These are phyloP conservation scores for Asterophora parasitica DNA, from an alignment of 768 basidiomycete genomes.

Conservation along the genomic window DNA sequence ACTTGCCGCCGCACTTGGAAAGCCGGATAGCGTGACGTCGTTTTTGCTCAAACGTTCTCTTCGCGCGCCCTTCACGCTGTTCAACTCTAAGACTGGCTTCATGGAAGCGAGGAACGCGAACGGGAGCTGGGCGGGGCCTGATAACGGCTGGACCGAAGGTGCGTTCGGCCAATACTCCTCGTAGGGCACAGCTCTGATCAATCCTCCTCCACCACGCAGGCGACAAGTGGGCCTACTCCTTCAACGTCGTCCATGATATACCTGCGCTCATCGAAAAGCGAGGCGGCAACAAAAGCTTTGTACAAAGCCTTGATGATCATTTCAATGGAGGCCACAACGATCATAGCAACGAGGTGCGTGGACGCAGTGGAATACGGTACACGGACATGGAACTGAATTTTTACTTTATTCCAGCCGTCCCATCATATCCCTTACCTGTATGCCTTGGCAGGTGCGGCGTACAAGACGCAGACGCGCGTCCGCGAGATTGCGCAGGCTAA, in stretches of 20 bases:
- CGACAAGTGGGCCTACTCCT: constrained; percentile 65
- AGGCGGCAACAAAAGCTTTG: constrained; percentile 64
- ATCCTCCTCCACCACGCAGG: constrained; percentile 20
- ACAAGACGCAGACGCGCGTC: constrained; percentile 66
- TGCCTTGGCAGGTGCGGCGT: constrained; percentile 64
- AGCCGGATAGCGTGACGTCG: constrained; percentile 37
- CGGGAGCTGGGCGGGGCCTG: constrained; percentile 69
- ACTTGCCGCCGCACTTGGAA: constrained; percentile 51
- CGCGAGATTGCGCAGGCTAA: constrained; percentile 58
- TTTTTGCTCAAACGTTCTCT: constrained; percentile 56
- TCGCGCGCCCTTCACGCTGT: constrained; percentile 56
- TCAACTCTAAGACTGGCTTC: constrained; percentile 66
- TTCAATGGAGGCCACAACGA: constrained; percentile 67
- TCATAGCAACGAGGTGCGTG: constrained; percentile 70
- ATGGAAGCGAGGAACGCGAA: constrained; percentile 75
- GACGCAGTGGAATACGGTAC: not conserved
- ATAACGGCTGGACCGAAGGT: constrained; percentile 82
- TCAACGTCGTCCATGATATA: constrained; percentile 72
- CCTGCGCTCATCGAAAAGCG: constrained; percentile 54
- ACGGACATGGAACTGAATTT: too few species aligned
- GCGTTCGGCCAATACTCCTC: not conserved
- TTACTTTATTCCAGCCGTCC: constrained; percentile 49
- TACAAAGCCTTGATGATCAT: constrained; percentile 60
- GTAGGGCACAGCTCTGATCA: not conserved
- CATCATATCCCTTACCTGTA: constrained; percentile 88